Evolutionary conservation across 768 basidiomycete species (phyloP).

Genomic region (Boletales sp.): DNA sequence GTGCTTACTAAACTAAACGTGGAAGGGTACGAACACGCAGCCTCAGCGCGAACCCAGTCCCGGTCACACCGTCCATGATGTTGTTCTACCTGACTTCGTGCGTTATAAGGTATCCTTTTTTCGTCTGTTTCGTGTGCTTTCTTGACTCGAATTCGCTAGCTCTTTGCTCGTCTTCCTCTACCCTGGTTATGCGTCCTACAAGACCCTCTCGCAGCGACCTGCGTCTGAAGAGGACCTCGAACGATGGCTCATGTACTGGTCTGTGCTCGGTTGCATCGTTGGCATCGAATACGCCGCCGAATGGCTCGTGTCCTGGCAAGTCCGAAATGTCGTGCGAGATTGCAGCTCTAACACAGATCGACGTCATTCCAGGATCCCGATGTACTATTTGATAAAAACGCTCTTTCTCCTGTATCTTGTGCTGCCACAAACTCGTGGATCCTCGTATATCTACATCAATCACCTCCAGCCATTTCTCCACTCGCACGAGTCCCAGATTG

Average conservation of each 20-base stretch:
- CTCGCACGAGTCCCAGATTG: constrained; percentile 81
- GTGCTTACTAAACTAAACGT: constrained; percentile 14
- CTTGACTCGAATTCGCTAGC: constrained; percentile 33
- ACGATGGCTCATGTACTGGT: constrained; percentile 98
- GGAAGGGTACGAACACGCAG: background rate
- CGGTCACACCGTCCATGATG: constrained; percentile 31
- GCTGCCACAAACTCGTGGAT: constrained; percentile 85
- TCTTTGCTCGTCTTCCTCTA: constrained; percentile 81
- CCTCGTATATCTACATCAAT: constrained; percentile 76
- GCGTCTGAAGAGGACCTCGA: constrained; percentile 83
- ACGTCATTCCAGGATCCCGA: constrained; percentile 64
- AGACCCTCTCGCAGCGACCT: constrained; percentile 83
- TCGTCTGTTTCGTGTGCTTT: constrained; percentile 25
- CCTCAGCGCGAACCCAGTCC: background rate
- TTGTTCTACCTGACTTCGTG: constrained; percentile 41
- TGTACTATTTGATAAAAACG: constrained; percentile 82
- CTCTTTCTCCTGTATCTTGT: constrained; percentile 86
- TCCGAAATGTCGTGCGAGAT: constrained; percentile 8
- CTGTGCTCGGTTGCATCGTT: constrained; percentile 79
- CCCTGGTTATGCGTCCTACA: constrained; percentile 96
- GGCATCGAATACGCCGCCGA: constrained; percentile 81
- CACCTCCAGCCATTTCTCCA: constrained; percentile 83
- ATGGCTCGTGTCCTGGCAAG: constrained; percentile 85
- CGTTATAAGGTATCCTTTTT: constrained; percentile 35
- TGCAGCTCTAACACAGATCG: constrained; percentile 6